A percentile compares a stretch with the other conserved stretches of the same genome.
Conservation (phyloP, 2,329 filamentous ascomycete genomes). For the Macrophomina phaseolina region DNA sequence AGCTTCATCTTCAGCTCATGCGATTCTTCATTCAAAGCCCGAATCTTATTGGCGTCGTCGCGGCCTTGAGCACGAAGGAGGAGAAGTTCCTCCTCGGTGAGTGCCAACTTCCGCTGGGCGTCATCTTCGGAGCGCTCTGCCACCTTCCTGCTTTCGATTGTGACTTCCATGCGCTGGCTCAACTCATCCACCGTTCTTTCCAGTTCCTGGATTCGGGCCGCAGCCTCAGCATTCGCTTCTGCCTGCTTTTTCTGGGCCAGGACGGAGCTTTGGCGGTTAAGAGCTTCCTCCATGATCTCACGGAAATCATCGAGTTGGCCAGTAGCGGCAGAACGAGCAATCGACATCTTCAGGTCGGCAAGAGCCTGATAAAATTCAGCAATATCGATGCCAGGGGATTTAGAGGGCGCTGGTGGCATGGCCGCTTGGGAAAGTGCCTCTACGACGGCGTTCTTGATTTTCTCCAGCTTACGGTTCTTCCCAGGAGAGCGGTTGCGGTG, state of each 20-base stretch:
- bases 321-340: slow-evolving; percentile 52
- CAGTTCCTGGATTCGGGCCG: slow-evolving; percentile 42
- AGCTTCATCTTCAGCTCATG: slow-evolving; percentile 47
- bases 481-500: slow-evolving; percentile 77
- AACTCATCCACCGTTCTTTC: slow-evolving; percentile 43
- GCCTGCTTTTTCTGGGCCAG: slow-evolving; percentile 38
- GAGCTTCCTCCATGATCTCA: slow-evolving; percentile 44
- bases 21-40: slow-evolving; percentile 50
- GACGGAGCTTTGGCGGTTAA: slow-evolving; percentile 42
- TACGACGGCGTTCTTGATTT: slow-evolving; percentile 66
- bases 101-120: slow-evolving; percentile 50
- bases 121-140: slow-evolving; percentile 53
- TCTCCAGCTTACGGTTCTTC: slow-evolving; percentile 79
- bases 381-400: slow-evolving; percentile 34
- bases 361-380: slow-evolving; percentile 55
- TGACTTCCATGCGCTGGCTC: slow-evolving; percentile 44
- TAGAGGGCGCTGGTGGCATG: slow-evolving; percentile 16
- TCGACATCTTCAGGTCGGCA: slow-evolving; percentile 55
- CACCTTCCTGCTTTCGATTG: slow-evolving; percentile 49
- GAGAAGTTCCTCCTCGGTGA: slow-evolving; percentile 57
- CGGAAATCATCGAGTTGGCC: slow-evolving; percentile 53
- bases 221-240: slow-evolving; percentile 40
- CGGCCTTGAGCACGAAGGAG: slow-evolving; percentile 49
- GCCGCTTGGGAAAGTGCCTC: slow-evolving; percentile 55
- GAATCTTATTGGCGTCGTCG: slow-evolving; percentile 51